phyloP scores from a whole-genome alignment of 768 basidiomycete genomes.

The Chalciporus sphaerocephalus region DNA sequence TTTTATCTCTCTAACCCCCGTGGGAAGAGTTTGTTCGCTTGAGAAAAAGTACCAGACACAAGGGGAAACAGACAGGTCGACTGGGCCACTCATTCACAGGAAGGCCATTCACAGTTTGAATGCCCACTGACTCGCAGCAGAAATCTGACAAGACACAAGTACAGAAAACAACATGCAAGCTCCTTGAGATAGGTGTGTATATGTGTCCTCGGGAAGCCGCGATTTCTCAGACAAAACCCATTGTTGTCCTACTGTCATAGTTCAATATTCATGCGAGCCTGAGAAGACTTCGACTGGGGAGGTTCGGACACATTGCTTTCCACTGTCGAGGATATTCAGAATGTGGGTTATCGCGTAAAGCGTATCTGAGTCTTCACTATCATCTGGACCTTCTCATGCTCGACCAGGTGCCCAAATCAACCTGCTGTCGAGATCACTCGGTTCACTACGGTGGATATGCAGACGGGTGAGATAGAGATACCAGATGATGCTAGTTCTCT shows the following conservation, averaged over 20 bases:
- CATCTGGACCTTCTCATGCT: constrained; percentile 5
- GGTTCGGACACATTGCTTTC: constrained; percentile 54
- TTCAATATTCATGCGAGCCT: constrained; percentile 63
- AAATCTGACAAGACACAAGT: not conserved
- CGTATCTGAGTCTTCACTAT: no score
- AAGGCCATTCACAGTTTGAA: not conserved
- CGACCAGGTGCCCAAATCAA: constrained; percentile 54
- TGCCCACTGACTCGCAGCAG: not conserved
- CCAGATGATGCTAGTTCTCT: constrained; percentile 36
- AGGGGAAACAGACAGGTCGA: no score
- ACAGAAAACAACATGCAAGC: constrained; percentile 41
- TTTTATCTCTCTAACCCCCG: constrained; percentile 32
- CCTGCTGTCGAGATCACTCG: constrained; percentile 72
- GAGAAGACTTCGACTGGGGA: constrained; percentile 28
- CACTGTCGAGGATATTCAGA: constrained; percentile 69
- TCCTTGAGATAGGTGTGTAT: constrained; percentile 54
- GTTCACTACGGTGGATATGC: constrained; percentile 43
- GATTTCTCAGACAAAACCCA: constrained; percentile 5
- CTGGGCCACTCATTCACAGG: no score
- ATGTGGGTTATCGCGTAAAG: constrained; percentile 46
- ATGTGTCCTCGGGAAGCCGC: not conserved
- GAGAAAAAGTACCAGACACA: no score
- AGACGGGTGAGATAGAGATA: constrained; percentile 49
- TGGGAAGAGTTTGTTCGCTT: constrained; percentile 24
- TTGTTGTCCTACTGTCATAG: constrained; percentile 10